phyloP scores from a whole-genome alignment of 2,329 filamentous ascomycete genomes.

The Exophiala spinifera region DNA sequence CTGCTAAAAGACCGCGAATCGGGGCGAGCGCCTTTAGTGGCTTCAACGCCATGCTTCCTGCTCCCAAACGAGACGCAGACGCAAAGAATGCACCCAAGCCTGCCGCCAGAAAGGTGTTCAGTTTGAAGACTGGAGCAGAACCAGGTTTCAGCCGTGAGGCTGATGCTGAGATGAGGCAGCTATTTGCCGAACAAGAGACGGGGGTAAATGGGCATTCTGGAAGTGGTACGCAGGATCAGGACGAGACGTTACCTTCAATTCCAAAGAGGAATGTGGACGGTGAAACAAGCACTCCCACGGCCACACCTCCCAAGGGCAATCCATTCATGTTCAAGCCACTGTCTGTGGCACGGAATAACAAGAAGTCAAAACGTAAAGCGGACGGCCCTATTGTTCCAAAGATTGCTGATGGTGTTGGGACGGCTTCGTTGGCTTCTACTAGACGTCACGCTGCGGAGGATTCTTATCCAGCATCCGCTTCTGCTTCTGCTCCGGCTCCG shows the following conservation, averaged over 20 bases:
- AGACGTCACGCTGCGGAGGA: too few species aligned
- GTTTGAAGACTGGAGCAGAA: slow-evolving; percentile 76
- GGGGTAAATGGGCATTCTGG: slow-evolving; percentile 19
- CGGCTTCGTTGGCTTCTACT: not conserved
- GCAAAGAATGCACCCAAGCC: slow-evolving; percentile 31
- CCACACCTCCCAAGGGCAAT: slow-evolving; percentile 63
- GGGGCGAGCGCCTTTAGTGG: slow-evolving; percentile 67
- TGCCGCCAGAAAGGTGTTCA: slow-evolving; percentile 58
- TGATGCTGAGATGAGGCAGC: slow-evolving; percentile 38
- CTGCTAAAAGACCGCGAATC: slow-evolving; percentile 68
- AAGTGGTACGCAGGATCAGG: slow-evolving; percentile 7
- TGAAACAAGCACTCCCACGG: slow-evolving; percentile 50
- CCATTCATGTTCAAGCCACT: slow-evolving; percentile 85
- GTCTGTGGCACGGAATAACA: slow-evolving; percentile 73
- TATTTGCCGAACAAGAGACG: slow-evolving; percentile 37
- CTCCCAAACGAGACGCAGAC: slow-evolving; percentile 62
- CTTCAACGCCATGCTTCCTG: slow-evolving; percentile 82
- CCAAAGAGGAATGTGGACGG: slow-evolving; percentile 38
- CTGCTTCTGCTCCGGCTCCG: slow-evolving; percentile 33
- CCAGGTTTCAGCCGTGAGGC: slow-evolving; percentile 73
- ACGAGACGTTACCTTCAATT: slow-evolving; percentile 18
- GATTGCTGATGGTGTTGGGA: not conserved
- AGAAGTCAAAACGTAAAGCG: slow-evolving; percentile 64
- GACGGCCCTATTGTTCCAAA: not conserved
- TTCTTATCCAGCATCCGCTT: not conserved